Conservation (phyloP, 164 flowering plant species). For the Houttuynia cordata region DNA sequence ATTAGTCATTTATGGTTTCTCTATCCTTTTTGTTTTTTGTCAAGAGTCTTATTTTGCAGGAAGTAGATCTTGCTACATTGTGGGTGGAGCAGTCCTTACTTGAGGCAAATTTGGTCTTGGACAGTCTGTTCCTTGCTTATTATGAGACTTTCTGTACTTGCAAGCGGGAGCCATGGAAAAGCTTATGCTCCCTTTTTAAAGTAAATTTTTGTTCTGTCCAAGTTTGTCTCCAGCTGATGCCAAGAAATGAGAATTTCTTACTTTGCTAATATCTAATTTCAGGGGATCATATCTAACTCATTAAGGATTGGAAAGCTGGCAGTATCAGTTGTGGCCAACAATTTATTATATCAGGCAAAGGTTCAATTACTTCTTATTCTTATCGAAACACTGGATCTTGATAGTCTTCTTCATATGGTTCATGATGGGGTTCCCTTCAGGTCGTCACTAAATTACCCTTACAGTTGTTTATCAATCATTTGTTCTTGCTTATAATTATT, state of each 20-base stretch:
- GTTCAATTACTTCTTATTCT: constrained; percentile 75
- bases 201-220: constrained; percentile 19
- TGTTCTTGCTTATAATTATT: neutral
- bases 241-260: neutral
- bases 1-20: neutral
- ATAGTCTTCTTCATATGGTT: constrained; percentile 73
- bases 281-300: constrained; percentile 57
- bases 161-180: constrained; percentile 60
- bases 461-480: neutral
- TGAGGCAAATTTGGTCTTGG: constrained; percentile 74
- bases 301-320: constrained; percentile 55
- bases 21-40: neutral
- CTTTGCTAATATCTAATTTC: constrained; percentile 7
- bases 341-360: constrained; percentile 51
- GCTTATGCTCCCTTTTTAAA: constrained; percentile 59
- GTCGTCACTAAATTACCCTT: constrained; percentile 16
- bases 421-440: constrained; percentile 80
- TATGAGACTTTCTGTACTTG: constrained; percentile 70
- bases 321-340: constrained; percentile 52
- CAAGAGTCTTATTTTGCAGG: constrained; percentile 27
- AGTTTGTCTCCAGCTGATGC: neutral
- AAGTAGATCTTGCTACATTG: constrained; percentile 60
- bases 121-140: constrained; percentile 75
- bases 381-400: constrained; percentile 69
- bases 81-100: constrained; percentile 92